Percentiles rank a stretch among this genome's conserved stretches.
Evolutionary conservation across 768 basidiomycete species (phyloP).

Genomic region (Termitomyces sp.): DNA sequence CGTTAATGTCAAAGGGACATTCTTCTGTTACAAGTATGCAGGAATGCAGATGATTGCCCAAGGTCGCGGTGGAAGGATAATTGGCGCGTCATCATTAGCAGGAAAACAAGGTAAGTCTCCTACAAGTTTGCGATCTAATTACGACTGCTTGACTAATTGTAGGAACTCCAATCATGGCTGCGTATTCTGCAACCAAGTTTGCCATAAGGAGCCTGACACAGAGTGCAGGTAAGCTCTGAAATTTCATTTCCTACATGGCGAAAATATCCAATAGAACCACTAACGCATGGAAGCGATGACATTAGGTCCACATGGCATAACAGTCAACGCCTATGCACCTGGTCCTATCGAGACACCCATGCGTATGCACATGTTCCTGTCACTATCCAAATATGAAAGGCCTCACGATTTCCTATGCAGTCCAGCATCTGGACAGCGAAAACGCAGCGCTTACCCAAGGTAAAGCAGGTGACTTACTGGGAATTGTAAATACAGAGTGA

Average conservation of each 20-base stretch:
- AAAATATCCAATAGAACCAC: background rate
- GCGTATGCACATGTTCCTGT: background rate
- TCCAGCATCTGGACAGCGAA: background rate
- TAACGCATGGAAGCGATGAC: slow-evolving; percentile 26
- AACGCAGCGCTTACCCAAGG: background rate
- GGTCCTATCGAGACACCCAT: slow-evolving; percentile 19
- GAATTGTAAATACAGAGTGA: background rate
- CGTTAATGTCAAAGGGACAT: slow-evolving; percentile 52
- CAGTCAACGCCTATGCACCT: slow-evolving; percentile 37
- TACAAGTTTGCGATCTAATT: background rate
- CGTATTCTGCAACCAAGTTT: slow-evolving; percentile 33
- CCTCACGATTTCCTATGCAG: background rate
- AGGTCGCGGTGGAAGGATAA: slow-evolving; percentile 47
- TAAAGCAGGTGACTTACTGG: slow-evolving; percentile 1
- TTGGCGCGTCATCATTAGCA: slow-evolving; percentile 34
- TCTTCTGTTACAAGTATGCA: slow-evolving; percentile 61
- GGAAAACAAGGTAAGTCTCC: slow-evolving; percentile 22
- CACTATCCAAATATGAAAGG: background rate
- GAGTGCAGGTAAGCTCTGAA: slow-evolving; percentile 23
- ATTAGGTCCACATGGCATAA: slow-evolving; percentile 30
- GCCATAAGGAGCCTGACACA: slow-evolving; percentile 35
- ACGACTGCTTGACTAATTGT: background rate
- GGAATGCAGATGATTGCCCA: slow-evolving; percentile 55
- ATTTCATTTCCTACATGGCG: too few relatives aligned
- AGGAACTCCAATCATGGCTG: slow-evolving; percentile 3